phyloP scores from a whole-genome alignment of 2,329 filamentous ascomycete genomes.

The Sordariomycetes sp. region DNA sequence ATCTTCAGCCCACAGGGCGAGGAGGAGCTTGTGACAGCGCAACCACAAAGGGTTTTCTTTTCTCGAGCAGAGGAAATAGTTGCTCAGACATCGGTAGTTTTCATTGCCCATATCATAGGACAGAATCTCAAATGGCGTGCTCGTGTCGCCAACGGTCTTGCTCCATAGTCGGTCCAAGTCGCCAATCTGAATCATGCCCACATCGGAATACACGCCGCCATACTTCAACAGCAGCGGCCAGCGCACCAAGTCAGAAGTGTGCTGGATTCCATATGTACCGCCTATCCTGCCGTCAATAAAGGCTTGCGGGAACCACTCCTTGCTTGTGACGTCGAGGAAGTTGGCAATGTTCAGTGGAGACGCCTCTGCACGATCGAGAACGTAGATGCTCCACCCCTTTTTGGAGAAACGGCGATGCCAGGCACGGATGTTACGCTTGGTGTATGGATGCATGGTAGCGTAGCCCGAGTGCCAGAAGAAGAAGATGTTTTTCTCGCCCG shows the following conservation, averaged over 20 bases:
- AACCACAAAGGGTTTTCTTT: slow-evolving; percentile 35
- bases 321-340: slow-evolving; percentile 36
- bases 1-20: slow-evolving; percentile 37
- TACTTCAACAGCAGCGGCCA: slow-evolving; percentile 46
- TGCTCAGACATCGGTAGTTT: slow-evolving; percentile 27
- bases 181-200: slow-evolving; percentile 46
- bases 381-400: slow-evolving; percentile 42
- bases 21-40: slow-evolving; percentile 35
- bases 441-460: slow-evolving; percentile 37
- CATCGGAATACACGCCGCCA: slow-evolving; percentile 50
- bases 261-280: slow-evolving; percentile 41
- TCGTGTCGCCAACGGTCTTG: slow-evolving; percentile 33
- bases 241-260: slow-evolving; percentile 48
- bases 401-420: slow-evolving; percentile 44
- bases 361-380: slow-evolving; percentile 32
- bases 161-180: slow-evolving; percentile 46
- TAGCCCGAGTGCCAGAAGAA: slow-evolving; percentile 49
- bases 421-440: slow-evolving; percentile 40
- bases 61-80: slow-evolving; percentile 36
- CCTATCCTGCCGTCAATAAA: slow-evolving; percentile 38
- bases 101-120: slow-evolving; percentile 31
- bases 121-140: slow-evolving; percentile 36
- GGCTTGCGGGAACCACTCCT: slow-evolving; percentile 33
- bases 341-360: slow-evolving; percentile 38
- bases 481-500: slow-evolving; percentile 43